Evolutionary conservation across 2,329 filamentous ascomycete species (phyloP).

Genomic region (Sordariomycetes sp.): DNA sequence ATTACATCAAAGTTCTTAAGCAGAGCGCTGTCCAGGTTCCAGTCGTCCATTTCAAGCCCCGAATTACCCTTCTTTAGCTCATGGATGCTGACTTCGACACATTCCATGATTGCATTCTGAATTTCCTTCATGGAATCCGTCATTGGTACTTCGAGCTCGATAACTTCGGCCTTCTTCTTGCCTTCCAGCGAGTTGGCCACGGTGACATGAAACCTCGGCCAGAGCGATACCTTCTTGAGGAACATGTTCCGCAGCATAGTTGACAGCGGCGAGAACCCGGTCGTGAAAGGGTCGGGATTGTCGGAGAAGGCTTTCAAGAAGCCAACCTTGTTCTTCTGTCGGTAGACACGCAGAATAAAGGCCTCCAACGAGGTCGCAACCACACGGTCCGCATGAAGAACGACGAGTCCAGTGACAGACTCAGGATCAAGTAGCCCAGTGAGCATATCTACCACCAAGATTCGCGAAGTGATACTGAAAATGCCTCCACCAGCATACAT

Average conservation of each 20-base stretch:
- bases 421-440: conserved; percentile 75
- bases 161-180: conserved; percentile 89
- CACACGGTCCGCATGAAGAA: conserved; percentile 82
- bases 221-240: conserved; percentile 77
- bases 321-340: conserved; percentile 87
- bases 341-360: conserved; percentile 88
- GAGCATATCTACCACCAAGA: conserved; percentile 86
- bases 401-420: conserved; percentile 76
- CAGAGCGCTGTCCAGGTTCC: conserved; percentile 88
- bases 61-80: conserved; percentile 88
- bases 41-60: conserved; percentile 91
- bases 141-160: conserved; percentile 94
- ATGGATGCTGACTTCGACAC: conserved; percentile 87
- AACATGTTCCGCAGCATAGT: conserved; percentile 89
- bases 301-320: conserved; percentile 97
- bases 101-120: conserved; percentile 90
- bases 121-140: conserved; percentile 89
- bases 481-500: conserved; percentile 86
- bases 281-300: conserved; percentile 81
- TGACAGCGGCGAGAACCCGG: conserved; percentile 77
- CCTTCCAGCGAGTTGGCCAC: conserved; percentile 87
- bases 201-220: conserved; percentile 87
- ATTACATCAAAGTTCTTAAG: conserved; percentile 88
- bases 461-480: conserved; percentile 92
- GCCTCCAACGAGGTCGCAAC: conserved; percentile 84